A percentile compares a stretch with the other conserved stretches of the same genome.
phyloP scores from a whole-genome alignment of 176 grass and related monocot species.

The Tuctoria greenei region DNA sequence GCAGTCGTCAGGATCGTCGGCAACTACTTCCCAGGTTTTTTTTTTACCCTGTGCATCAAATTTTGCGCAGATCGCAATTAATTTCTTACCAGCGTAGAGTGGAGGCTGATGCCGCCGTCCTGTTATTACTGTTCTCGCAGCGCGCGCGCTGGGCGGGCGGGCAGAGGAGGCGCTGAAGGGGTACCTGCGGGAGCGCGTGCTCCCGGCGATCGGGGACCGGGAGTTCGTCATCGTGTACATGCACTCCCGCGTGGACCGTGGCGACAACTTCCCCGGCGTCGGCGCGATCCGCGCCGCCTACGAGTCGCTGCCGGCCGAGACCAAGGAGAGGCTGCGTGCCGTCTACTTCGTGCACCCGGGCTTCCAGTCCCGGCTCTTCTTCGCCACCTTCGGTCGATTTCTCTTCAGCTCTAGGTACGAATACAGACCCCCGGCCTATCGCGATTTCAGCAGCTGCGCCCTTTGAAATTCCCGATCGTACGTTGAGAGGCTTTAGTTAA shows the following conservation, averaged over 20 bases:
- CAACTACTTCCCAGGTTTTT: conserved; percentile 56
- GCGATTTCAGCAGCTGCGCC: neutral
- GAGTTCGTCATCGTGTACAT: conserved; percentile 75
- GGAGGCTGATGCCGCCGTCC: neutral
- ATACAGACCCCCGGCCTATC: neutral
- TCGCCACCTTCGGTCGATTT: conserved; percentile 74
- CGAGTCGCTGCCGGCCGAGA: conserved; percentile 48
- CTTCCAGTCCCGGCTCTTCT: conserved; percentile 87
- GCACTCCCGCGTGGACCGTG: conserved; percentile 66
- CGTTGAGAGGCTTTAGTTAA: neutral
- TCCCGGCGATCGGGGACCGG: conserved; percentile 48
- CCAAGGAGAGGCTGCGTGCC: conserved; percentile 49
- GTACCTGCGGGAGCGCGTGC: conserved; percentile 45
- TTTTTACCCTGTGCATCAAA: neutral
- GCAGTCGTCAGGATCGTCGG: conserved; percentile 72
- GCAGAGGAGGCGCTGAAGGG: conserved; percentile 51
- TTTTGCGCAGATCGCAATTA: neutral
- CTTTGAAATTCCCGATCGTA: neutral
- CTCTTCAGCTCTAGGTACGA: conserved; percentile 72
- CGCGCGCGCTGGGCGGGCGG: conserved; percentile 53
- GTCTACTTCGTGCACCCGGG: conserved; percentile 93
- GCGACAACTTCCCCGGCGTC: conserved; percentile 71
- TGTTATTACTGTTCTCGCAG: conserved; percentile 33
- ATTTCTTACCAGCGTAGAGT: neutral
- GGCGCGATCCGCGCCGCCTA: conserved; percentile 56